These are phyloP conservation scores for Candida sp. DNA, from an alignment of 1,139 yeast genomes.

Conservation along the genomic window DNA sequence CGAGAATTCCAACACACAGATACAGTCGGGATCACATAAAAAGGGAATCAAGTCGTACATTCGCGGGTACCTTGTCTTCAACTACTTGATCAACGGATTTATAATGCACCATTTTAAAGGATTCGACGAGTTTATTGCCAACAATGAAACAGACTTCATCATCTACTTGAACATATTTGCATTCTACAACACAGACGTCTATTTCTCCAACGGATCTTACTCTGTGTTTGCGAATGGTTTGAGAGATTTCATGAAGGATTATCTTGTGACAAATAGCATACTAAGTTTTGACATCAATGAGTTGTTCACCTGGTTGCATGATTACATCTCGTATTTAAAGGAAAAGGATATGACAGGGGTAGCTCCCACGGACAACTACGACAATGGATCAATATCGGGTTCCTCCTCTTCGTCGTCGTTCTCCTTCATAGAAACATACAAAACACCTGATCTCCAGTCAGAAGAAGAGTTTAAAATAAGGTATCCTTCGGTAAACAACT, in stretches of 20 bases:
- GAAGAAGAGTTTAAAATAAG: slow-evolving; percentile 7
- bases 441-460: slow-evolving; percentile 3
- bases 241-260: slow-evolving; percentile 33
- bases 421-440: slow-evolving; percentile 3
- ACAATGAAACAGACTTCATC: slow-evolving; percentile 44
- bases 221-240: slow-evolving; percentile 27
- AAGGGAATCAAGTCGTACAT: slow-evolving; percentile 31
- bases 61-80: slow-evolving; percentile 45
- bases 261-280: slow-evolving; percentile 33
- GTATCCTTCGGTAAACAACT: slow-evolving; percentile 3
- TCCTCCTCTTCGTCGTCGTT: slow-evolving; percentile 3
- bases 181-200: slow-evolving; percentile 40
- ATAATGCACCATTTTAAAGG: slow-evolving; percentile 50
- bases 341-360: slow-evolving; percentile 25
- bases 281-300: slow-evolving; percentile 42
- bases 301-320: slow-evolving; percentile 43
- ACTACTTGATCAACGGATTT: slow-evolving; percentile 48
- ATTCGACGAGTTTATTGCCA: slow-evolving; percentile 44
- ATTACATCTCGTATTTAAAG: slow-evolving; percentile 44
- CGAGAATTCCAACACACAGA: slow-evolving; percentile 25
- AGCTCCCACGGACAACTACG: not conserved
- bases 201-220: slow-evolving; percentile 24
- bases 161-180: slow-evolving; percentile 49
- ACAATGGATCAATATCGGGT: not conserved
- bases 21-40: slow-evolving; percentile 19